Conservation (phyloP, 805 yeast species). For the Pichia cephalocereana region DNA sequence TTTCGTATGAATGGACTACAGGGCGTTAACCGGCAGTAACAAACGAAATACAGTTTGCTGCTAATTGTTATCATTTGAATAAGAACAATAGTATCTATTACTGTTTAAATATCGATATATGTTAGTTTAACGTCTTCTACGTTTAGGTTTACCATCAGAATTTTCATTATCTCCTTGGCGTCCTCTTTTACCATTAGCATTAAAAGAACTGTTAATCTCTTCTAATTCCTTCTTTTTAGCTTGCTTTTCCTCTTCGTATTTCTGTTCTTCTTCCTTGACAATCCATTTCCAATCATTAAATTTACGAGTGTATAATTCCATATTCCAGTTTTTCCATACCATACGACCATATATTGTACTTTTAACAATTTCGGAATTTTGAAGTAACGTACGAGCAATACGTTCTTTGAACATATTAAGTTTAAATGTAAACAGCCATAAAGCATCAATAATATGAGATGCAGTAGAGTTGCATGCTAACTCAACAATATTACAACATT, state of each 20-base stretch:
- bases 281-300: conserved; percentile 74
- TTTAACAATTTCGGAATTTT: conserved; percentile 59
- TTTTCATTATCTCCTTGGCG: background rate
- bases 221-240: background rate
- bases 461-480: conserved; percentile 83
- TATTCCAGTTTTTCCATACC: conserved; percentile 93
- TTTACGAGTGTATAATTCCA: conserved; percentile 70
- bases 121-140: background rate
- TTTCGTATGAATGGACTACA: background rate
- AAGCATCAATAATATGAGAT: conserved; percentile 78
- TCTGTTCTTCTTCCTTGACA: conserved; percentile 44
- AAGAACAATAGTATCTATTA: no score
- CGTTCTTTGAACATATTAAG: conserved; percentile 81
- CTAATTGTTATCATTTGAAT: no score
- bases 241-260: conserved; percentile 12
- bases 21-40: no score
- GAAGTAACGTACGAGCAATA: conserved; percentile 58
- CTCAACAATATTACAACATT: conserved; percentile 54
- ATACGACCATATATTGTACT: conserved; percentile 79
- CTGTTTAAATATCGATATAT: no score
- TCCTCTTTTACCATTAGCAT: background rate
- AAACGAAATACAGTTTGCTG: no score
- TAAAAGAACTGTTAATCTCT: background rate
- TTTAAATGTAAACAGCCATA: conserved; percentile 72
- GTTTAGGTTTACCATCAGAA: background rate